Conservation (phyloP, 225 moss, liverwort and hornwort genomes). For the Takakia lepidozioides region DNA sequence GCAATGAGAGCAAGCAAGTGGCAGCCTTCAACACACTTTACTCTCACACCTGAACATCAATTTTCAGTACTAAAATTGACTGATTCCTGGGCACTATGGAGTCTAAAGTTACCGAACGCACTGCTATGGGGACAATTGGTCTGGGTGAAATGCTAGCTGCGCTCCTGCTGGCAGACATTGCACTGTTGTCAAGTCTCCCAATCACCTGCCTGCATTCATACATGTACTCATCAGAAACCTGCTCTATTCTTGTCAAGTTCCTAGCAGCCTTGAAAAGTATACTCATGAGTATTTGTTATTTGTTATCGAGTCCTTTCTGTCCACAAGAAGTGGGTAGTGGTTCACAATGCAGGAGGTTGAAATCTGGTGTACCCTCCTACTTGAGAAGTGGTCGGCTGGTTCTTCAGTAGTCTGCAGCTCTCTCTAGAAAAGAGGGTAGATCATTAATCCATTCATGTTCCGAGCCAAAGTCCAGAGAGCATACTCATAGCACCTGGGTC, state of each 20-base stretch:
- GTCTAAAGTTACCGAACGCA: slow-evolving; percentile 9
- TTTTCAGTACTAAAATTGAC: slow-evolving; percentile 6
- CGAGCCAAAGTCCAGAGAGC: no score
- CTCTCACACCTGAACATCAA: slow-evolving; percentile 13
- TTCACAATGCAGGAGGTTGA: neutral
- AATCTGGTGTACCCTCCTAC: neutral
- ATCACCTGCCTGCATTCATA: slow-evolving; percentile 6
- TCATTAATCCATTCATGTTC: no score
- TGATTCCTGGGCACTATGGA: slow-evolving; percentile 4
- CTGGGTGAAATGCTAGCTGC: slow-evolving; percentile 1
- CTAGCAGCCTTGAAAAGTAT: no score
- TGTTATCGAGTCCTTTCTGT: neutral
- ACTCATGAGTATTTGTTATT: neutral
- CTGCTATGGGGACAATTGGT: slow-evolving; percentile 1
- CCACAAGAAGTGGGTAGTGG: neutral
- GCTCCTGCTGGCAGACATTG: slow-evolving; percentile 8
- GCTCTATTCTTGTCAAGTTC: no score
- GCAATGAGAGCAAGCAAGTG: slow-evolving; percentile 3
- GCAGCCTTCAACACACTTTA: slow-evolving; percentile 9
- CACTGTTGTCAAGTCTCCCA: slow-evolving; percentile 17
- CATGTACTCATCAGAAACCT: neutral
- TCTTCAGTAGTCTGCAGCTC: no score
- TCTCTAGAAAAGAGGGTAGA: no score
- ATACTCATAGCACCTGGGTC: no score
- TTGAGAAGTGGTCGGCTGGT: no score